Evolutionary conservation across 2,329 filamentous ascomycete species (phyloP).

Genomic region (Drechslera avenae): DNA sequence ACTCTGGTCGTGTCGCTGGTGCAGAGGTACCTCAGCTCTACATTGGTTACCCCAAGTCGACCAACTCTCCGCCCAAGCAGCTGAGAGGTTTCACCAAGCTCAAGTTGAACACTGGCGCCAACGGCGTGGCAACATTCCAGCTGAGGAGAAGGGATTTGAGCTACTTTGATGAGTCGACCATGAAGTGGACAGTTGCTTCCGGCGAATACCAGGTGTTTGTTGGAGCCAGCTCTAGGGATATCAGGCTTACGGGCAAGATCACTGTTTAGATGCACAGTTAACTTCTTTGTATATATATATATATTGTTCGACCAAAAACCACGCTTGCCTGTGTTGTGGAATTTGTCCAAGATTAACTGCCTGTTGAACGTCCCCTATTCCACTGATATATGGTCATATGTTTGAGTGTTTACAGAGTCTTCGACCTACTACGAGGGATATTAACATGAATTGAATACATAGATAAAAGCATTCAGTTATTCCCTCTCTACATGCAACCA

Average conservation of each 20-base stretch:
- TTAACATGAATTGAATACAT: no score
- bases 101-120: slow-evolving; percentile 37
- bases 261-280: slow-evolving; percentile 25
- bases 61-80: slow-evolving; percentile 41
- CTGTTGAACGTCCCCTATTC: no score
- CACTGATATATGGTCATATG: no score
- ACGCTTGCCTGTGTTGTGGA: no score
- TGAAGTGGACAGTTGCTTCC: slow-evolving; percentile 43
- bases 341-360: background rate
- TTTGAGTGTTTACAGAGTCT: no score
- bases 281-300: no score
- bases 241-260: slow-evolving; percentile 42
- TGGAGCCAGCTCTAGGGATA: slow-evolving; percentile 45
- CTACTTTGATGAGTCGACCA: slow-evolving; percentile 42
- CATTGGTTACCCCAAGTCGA: slow-evolving; percentile 41
- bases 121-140: slow-evolving; percentile 41
- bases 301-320: no score
- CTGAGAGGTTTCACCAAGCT: slow-evolving; percentile 47
- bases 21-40: slow-evolving; percentile 50
- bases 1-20: slow-evolving; percentile 43
- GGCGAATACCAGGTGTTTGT: slow-evolving; percentile 43
- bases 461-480: no score
- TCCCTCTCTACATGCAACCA: no score
- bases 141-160: slow-evolving; percentile 46
- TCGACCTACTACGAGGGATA: no score